Evolutionary conservation across 208 protist species (phyloP), one percentile per base, ranked within the genome.

Genomic region (Trypanosoma theileri): DNA sequence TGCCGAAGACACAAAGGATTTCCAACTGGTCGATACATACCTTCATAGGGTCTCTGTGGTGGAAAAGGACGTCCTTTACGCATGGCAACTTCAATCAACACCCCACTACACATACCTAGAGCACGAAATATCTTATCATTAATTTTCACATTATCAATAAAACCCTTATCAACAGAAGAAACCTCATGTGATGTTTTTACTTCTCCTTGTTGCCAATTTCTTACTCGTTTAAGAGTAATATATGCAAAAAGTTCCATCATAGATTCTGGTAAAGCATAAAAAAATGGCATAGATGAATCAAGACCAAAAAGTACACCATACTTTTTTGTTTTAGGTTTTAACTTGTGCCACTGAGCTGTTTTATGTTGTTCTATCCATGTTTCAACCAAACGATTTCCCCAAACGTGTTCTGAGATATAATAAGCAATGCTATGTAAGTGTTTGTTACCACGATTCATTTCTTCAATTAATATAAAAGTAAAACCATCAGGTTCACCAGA

Each of bases 401-500:
- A 92, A 26, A 93, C 71, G 40, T 61, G 66, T 11, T 66, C 60
- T 7, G 90, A 77, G 10, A 95, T 40, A 59, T 80, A 80, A 50
- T 77, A 35, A 0, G 75, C 78, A 45, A 93, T 14, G 1, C 69
- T 59, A 16, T 26, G 40, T 31, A 93, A 60, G 65, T 71, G 74
- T 7, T 22, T 52, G 53, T 93, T 93, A 13, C 62, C 67, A 57
- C 75, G 71, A 12, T 80, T 70, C 55, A 46, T 51, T 11, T 83
- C 85, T 58, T 93, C 85, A 24, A 75, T 54, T 13, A 93, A 61
- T 17, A 93, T 21, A 11, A 95, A 68, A 14, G 87, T 86, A 40
- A 95, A 92, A 13, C 87, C 90, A 45, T 91, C 76, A 16, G 87
- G 84, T 41, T 80, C 77, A 40, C 85, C 83, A 17, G 78, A 79